These are phyloP conservation scores for Meira miltonrushii DNA, from an alignment of 1,284 basidiomycete species.

Conservation along the genomic window DNA sequence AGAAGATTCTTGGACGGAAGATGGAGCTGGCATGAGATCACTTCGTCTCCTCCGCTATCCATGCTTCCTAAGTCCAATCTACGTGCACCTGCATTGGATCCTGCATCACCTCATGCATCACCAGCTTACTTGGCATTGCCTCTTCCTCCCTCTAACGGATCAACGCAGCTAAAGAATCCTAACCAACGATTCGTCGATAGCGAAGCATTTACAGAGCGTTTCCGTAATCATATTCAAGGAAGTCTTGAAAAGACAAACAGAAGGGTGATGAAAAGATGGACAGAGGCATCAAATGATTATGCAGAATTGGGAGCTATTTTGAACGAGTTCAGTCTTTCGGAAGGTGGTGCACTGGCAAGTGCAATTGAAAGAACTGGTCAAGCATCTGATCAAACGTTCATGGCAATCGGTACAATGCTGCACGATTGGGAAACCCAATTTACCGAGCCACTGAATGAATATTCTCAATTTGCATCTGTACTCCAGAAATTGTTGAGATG, in stretches of 20 bases:
- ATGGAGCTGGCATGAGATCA: slow-evolving; percentile 69
- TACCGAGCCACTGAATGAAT: slow-evolving; percentile 92
- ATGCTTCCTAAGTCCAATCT: slow-evolving; percentile 89
- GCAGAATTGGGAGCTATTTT: slow-evolving; percentile 89
- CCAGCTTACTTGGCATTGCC: slow-evolving; percentile 78
- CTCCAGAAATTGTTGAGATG: slow-evolving; percentile 90
- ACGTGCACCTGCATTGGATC: slow-evolving; percentile 89
- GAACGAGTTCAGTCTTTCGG: slow-evolving; percentile 91
- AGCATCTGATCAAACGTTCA: slow-evolving; percentile 87
- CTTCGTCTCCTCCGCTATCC: slow-evolving; percentile 67
- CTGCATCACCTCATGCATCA: slow-evolving; percentile 71
- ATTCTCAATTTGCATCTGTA: slow-evolving; percentile 86
- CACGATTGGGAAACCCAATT: slow-evolving; percentile 68
- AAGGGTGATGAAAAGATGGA: slow-evolving; percentile 85
- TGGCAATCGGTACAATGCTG: slow-evolving; percentile 68
- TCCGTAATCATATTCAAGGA: slow-evolving; percentile 80
- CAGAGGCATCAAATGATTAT: slow-evolving; percentile 82
- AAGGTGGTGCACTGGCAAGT: slow-evolving; percentile 65
- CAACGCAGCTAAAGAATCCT: slow-evolving; percentile 29
- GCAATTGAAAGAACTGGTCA: slow-evolving; percentile 90
- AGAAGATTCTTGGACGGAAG: slow-evolving; percentile 92
- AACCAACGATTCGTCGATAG: slow-evolving; percentile 78
- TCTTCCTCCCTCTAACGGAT: slow-evolving; percentile 63
- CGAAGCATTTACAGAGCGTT: slow-evolving; percentile 93
- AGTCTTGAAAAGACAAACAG: slow-evolving; percentile 95